Percentiles rank a stretch among this genome's conserved stretches.
Conservation (phyloP, 331 rosid genomes). For the Malus hybrid region DNA sequence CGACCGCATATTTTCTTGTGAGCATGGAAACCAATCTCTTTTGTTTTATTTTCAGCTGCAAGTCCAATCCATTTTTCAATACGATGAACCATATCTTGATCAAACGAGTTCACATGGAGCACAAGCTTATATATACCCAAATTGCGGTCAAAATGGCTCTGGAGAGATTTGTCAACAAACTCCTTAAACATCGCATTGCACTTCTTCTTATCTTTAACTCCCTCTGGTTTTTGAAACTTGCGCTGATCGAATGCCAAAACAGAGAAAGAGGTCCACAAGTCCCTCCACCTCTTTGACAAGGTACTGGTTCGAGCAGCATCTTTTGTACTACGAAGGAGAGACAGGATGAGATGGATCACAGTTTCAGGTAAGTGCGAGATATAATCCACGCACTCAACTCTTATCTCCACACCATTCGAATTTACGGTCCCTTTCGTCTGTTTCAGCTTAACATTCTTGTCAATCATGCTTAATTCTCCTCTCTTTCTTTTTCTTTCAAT, state of each 20-base stretch:
- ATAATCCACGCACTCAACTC: conserved; percentile 20
- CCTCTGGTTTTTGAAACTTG: conserved; percentile 10
- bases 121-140: conserved; percentile 21
- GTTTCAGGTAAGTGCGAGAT: conserved; percentile 43
- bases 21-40: conserved; percentile 43
- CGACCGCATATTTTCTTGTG: background rate
- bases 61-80: conserved; percentile 26
- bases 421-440: conserved; percentile 4
- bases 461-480: background rate
- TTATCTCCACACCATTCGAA: conserved; percentile 1
- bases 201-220: background rate
- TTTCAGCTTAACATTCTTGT: conserved; percentile 7
- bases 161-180: conserved; percentile 22
- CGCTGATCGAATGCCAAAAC: conserved; percentile 34
- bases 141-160: conserved; percentile 5
- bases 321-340: conserved; percentile 27
- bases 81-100: conserved; percentile 1
- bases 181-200: conserved; percentile 22
- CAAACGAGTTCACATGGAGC: conserved; percentile 17
- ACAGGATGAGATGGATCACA: conserved; percentile 43
- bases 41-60: conserved; percentile 9
- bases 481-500: conserved; percentile 15
- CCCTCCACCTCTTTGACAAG: conserved; percentile 52
- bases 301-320: conserved; percentile 42
- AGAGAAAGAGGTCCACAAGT: conserved; percentile 39